A percentile compares a stretch with the other conserved stretches of the same genome.
Conservation (phyloP, 2,329 filamentous ascomycete genomes). For the Pseudopyricularia cyperi region DNA sequence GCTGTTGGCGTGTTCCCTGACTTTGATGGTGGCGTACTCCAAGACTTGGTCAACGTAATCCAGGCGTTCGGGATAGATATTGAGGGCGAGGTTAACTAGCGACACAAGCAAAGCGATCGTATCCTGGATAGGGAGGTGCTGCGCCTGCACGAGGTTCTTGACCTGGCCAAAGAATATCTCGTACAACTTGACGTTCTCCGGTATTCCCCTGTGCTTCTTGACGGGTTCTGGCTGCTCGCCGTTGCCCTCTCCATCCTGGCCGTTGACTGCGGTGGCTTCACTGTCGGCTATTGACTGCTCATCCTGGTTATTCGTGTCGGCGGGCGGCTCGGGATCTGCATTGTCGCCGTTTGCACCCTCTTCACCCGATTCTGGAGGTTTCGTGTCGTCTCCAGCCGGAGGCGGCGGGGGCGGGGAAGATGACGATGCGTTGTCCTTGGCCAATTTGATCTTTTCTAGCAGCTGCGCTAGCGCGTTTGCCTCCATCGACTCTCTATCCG, state of each 20-base stretch:
- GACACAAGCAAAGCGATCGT: constrained; percentile 92
- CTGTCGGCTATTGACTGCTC: constrained; percentile 30
- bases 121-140: constrained; percentile 85
- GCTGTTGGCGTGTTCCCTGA: constrained; percentile 79
- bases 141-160: constrained; percentile 80
- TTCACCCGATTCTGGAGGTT: constrained; percentile 11
- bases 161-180: constrained; percentile 97
- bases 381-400: constrained; percentile 8
- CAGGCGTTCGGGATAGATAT: constrained; percentile 83
- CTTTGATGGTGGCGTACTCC: constrained; percentile 76
- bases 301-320: constrained; percentile 16
- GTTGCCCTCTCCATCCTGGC: constrained; percentile 18
- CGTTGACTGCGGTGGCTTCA: constrained; percentile 34
- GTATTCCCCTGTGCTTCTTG: constrained; percentile 40
- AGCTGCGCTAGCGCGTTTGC: constrained; percentile 70
- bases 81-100: constrained; percentile 81
- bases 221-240: constrained; percentile 10
- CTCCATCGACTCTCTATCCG: constrained; percentile 65
- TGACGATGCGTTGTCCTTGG: constrained; percentile 11
- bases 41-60: constrained; percentile 95
- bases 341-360: constrained; percentile 20
- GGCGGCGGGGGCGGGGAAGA: constrained; percentile 4
- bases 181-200: constrained; percentile 75
- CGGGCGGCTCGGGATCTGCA: constrained; percentile 5
- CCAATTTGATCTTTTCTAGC: constrained; percentile 63